Base-by-base conservation (phyloP, 768 basidiomycete genomes). In the Astraeus odoratus region DNA sequence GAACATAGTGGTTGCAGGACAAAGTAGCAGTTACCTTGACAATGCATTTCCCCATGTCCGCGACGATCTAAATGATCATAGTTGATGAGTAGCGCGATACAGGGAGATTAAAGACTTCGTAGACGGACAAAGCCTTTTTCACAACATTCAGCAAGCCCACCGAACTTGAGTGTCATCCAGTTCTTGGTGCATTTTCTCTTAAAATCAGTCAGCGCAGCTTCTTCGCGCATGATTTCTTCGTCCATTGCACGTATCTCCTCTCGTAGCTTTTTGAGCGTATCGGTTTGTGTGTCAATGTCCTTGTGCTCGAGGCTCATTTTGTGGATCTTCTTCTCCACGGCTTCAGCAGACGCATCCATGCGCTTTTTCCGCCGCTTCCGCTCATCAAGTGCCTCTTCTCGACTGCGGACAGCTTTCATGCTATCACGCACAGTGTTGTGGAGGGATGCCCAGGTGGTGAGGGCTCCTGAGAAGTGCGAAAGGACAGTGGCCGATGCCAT, bases 281-380 rank as follows among this genome's bases (percentile, higher is more conserved):
- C 88, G 1, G 81, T 84, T 63, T 95, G 93, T 44, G 68, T 53
- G 2, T 68, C 65, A 31, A 91, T 66, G 53, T 86, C 85, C 72
- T 94, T 97, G 68, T 94, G 80, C 62, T 92, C 89, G 0, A 84
- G 74, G 51, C 75, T 76, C 91, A 96, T 94, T 69, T 85, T 95
- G 64, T 73, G 78, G 29, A 97, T 74, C 60, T 94, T 95, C 70
- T 75, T 86, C 53, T 95, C 90, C 2, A 88, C 90, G 13, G 76
- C 65, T 44, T 95, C 92, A 0, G 90, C 86, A 51, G 84, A 84
- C 22, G 74, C 64, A 8, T 71, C 73, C 5, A 92, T 70, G 8
- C 69, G 69, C 52, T 81, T 79, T 42, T 90, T 72, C 15, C 83
- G 75, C 10, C 81, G 77, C 53, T 80, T 81, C 12, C 90, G 65